Conservation (phyloP, 1,284 basidiomycete genomes). For the Apiotrichum sp. region DNA sequence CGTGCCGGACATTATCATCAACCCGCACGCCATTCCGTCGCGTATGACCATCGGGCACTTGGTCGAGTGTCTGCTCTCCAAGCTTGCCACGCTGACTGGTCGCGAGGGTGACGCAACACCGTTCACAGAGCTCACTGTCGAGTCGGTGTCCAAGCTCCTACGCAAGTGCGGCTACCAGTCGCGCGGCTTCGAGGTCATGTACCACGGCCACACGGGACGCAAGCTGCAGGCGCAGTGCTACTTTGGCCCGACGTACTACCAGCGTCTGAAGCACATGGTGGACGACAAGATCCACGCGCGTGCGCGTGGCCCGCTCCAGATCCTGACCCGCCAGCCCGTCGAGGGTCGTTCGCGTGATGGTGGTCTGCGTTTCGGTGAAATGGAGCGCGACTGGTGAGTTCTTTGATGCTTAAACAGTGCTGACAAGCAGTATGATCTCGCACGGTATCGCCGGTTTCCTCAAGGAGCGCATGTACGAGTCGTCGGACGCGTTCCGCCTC, state of each 20-base stretch:
- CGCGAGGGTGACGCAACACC: constrained; percentile 98
- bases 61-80: constrained; percentile 95
- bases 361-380: constrained; percentile 99
- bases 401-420: too few species aligned
- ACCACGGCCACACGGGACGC: constrained; percentile 94
- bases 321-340: constrained; percentile 96
- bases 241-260: constrained; percentile 98
- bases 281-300: constrained; percentile 99
- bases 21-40: constrained; percentile 98
- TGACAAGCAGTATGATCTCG: constrained; percentile 70
- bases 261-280: constrained; percentile 99
- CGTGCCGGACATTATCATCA: constrained; percentile 95
- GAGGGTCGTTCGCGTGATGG: constrained; percentile 98
- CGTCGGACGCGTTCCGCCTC: constrained; percentile 86
- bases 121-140: constrained; percentile 96
- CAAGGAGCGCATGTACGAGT: constrained; percentile 81
- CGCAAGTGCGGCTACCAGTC: constrained; percentile 86
- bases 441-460: constrained; percentile 98
- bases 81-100: constrained; percentile 92
- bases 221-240: constrained; percentile 98
- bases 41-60: constrained; percentile 99
- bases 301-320: constrained; percentile 94
- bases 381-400: constrained; percentile 65
- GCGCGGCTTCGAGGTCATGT: constrained; percentile 96
- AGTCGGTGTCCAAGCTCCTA: constrained; percentile 80